Base-by-base conservation (phyloP, 1,284 basidiomycete species). In the Apiotrichum laibachii region DNA sequence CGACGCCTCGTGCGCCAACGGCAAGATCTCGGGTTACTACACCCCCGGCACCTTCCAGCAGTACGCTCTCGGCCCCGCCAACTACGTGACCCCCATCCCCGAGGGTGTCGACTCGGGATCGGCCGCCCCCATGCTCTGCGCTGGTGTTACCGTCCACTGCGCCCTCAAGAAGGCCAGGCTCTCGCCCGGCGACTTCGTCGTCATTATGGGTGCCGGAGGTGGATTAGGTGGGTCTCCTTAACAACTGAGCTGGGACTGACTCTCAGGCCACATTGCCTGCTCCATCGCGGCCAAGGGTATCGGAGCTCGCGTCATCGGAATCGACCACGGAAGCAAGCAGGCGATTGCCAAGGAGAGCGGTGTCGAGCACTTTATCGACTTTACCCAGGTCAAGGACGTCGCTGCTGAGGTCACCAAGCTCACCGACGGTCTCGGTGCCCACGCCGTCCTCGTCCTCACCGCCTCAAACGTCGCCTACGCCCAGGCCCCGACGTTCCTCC, bases 91-190 rank as follows among this genome's bases (percentile, higher is more conserved):
- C 1, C 85, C 85, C 12, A 90, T 92, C 67, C 90, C 89, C 7
- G 82, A 86, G 1, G 77, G 71, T 1, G 71, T 92, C 49, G 80
- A 82, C 55, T 85, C 86, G 61, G 81, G 83, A 19, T 84, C 82
- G 18, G 90, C 90, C 19, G 89, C 90, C 3, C 88, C 90, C 7
- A 84, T 92, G 61, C 84, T 91, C n/a, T 93, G 90, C 67, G 88
- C 89, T 19, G 88, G 74, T 67, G 68, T 67, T 2, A 77, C 76
- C 22, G 73, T 72, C 37, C 92, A 92, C 77, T 87, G 88, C 65
- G 91, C 90, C 0, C 80, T 93, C 70, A 90, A 90, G 75, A 83
- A 88, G 75, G 84, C 85, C 56, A 78, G 83, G 54, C 82, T 84
- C 13, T 80, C 77, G 31, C 82, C 85, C 18, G 88, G 89, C 53